Base-by-base conservation (phyloP, 106 monocot species). In the Dioscorea zingiberensis region DNA sequence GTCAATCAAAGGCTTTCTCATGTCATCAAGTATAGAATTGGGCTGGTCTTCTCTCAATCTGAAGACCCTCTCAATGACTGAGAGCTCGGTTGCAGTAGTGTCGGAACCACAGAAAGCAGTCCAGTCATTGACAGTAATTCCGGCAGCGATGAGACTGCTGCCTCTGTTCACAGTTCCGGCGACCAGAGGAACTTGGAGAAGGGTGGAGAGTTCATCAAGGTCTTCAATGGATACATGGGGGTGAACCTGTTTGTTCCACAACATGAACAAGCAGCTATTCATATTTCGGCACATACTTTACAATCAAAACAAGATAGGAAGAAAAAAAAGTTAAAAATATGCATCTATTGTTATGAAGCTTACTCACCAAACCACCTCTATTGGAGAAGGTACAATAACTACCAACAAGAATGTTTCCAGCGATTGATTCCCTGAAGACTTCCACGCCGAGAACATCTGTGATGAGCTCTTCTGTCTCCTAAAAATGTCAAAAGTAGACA, bases 371-470 rank as follows among this genome's bases (percentile, higher is more conserved):
- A 24, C 97, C 97, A 19, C 97, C 97, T 71, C 74, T 78, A 53
- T 92, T 98, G 27, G 97, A 89, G 62, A 98, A 78, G 7, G 73
- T 67, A 66, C 97, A 98, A 27, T 82, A 92, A 65, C 97, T 98
- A 12, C 97, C 97, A 47, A 98, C 97, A 44, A 98, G 85, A 54
- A 98, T 98, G 73, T 98, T 98, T 11, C 97, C 97, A 7, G 97
- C 97, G 60, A 98, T 79, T 3, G 97, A 92, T 69, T 98, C 88
- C 68, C 92, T 71, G 54, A 98, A 98, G 2, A 98, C 97, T 62
- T 98, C 97, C 1, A 98, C 97, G n/a, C 97, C 97, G 48, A 98
- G 86, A 65, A 98, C 77, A 78, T 98, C 97, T 38, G 92, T 72
- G 17, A 98, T 86, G 9, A 98, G 74, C 70, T 92, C 97, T 71